Percentiles rank a stretch among this genome's conserved stretches.
phyloP scores from a whole-genome alignment of 108 stramenopile species.

The Skeletonema grethae region DNA sequence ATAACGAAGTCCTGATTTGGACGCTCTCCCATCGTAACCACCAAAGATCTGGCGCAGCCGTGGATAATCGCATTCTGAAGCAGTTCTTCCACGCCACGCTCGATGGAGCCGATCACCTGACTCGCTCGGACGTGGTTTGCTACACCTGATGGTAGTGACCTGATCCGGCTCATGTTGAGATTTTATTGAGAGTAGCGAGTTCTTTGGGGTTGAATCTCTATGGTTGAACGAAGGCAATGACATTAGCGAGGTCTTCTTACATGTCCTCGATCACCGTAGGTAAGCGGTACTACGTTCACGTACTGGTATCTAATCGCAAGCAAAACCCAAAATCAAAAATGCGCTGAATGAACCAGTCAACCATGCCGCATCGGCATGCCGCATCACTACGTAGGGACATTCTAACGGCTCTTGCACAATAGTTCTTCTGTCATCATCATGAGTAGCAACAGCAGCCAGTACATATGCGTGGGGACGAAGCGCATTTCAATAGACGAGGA shows the following conservation, averaged over 20 bases:
- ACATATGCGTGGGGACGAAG: slow-evolving; percentile 26
- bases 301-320: no score
- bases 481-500: slow-evolving; percentile 33
- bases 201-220: no score
- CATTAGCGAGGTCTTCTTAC: no score
- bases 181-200: not conserved
- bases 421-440: not conserved
- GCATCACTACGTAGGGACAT: not conserved
- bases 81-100: slow-evolving; percentile 19
- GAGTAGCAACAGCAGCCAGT: not conserved
- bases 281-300: no score
- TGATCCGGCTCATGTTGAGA: not conserved
- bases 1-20: not conserved
- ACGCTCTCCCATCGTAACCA: not conserved
- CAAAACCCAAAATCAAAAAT: no score
- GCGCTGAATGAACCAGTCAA: no score
- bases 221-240: no score
- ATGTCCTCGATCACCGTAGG: no score
- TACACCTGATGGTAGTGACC: slow-evolving; percentile 3
- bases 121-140: slow-evolving; percentile 17
- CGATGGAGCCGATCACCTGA: slow-evolving; percentile 9
- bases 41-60: not conserved
- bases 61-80: slow-evolving; percentile 17
- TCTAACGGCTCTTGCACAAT: not conserved
- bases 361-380: no score